Conservation (phyloP, 164 flowering plant species). For the Sedum album region DNA sequence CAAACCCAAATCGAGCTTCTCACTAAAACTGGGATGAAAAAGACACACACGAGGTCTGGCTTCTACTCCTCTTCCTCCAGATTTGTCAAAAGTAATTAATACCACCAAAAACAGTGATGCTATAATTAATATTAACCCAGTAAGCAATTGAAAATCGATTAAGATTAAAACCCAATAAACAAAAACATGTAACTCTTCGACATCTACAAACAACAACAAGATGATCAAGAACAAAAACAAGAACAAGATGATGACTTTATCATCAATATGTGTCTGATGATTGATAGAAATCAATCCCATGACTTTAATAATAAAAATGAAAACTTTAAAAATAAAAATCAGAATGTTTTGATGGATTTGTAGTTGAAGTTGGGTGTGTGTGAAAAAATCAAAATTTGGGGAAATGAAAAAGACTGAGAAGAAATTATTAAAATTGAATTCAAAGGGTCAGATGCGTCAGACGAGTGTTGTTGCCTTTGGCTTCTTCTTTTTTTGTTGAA, state of each 20-base stretch:
- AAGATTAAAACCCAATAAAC: slow-evolving; percentile 3
- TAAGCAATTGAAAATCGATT: background rate
- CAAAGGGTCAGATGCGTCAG: background rate
- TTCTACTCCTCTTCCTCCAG: background rate
- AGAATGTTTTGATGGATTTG: background rate
- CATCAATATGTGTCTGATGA: background rate
- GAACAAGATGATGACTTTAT: slow-evolving; percentile 1
- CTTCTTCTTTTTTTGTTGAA: background rate
- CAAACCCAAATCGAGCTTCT: background rate
- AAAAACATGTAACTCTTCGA: background rate
- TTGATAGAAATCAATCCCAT: background rate
- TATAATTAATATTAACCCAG: slow-evolving; percentile 6
- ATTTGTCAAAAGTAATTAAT: background rate
- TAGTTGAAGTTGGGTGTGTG: background rate
- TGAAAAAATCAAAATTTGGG: slow-evolving; percentile 3
- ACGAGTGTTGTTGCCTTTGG: background rate
- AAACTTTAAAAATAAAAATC: background rate
- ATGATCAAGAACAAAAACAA: background rate
- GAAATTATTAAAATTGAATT: background rate
- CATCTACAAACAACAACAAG: background rate
- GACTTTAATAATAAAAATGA: slow-evolving; percentile 6
- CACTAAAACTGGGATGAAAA: background rate
- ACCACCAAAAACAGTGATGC: slow-evolving; percentile 7
- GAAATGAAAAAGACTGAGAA: background rate
- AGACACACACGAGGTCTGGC: background rate